A percentile compares a stretch with the other conserved stretches of the same genome.
These are phyloP conservation scores for Tulasnella sp. DNA, from an alignment of 768 basidiomycete genomes.

Conservation along the genomic window DNA sequence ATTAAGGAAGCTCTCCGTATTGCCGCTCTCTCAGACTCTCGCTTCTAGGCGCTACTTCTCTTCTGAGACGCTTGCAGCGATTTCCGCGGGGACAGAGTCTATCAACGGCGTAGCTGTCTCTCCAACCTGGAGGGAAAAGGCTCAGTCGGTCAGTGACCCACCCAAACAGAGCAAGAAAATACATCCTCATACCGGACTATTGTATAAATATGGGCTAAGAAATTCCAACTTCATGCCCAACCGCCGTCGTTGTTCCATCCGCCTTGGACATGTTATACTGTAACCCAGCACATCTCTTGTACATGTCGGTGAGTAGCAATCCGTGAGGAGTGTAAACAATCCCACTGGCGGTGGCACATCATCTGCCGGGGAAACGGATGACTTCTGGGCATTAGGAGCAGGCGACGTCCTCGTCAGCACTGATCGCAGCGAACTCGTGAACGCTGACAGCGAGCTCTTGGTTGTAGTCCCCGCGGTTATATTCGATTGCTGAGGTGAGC, in stretches of 20 bases:
- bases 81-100: slow-evolving; percentile 89
- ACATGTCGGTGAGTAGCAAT: slow-evolving; percentile 98
- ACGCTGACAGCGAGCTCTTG: background rate
- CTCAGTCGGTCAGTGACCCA: background rate
- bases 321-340: slow-evolving; percentile 91
- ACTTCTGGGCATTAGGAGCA: background rate
- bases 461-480: too few species aligned
- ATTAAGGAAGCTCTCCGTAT: slow-evolving; percentile 88
- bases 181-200: slow-evolving; percentile 60
- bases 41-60: slow-evolving; percentile 97
- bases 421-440: background rate
- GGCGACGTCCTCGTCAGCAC: background rate
- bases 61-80: slow-evolving; percentile 81
- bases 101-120: slow-evolving; percentile 91
- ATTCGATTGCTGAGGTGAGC: background rate
- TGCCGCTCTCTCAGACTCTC: slow-evolving; percentile 88
- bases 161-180: background rate
- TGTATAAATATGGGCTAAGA: slow-evolving; percentile 68
- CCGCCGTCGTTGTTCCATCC: slow-evolving; percentile 88
- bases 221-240: slow-evolving; percentile 94
- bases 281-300: slow-evolving; percentile 88
- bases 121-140: slow-evolving; percentile 21
- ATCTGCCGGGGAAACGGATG: slow-evolving; percentile 7
- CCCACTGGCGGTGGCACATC: slow-evolving; percentile 58
- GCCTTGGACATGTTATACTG: slow-evolving; percentile 87